Conservation (phyloP, 805 yeast genomes). For the Saccharomycopsis olivae region DNA sequence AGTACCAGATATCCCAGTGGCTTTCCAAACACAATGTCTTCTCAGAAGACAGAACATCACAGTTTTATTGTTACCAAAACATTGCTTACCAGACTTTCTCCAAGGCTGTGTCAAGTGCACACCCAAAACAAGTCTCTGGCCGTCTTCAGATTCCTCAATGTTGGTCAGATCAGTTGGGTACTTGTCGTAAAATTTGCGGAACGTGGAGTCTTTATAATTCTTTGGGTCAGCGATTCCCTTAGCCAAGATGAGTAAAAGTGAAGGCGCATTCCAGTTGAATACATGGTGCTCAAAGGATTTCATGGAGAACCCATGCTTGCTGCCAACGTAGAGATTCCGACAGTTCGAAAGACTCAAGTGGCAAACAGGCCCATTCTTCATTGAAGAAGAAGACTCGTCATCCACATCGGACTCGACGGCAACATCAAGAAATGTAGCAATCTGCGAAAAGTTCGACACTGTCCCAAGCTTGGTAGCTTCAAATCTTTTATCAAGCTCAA, state of each 20-base stretch:
- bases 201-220: constrained; percentile 3
- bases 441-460: constrained; percentile 31
- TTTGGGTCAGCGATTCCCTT: constrained; percentile 28
- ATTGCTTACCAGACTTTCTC: constrained; percentile 58
- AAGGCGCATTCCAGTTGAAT: constrained; percentile 86
- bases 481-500: neutral
- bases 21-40: neutral
- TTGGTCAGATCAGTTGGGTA: constrained; percentile 28
- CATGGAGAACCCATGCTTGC: constrained; percentile 64
- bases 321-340: constrained; percentile 12
- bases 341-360: constrained; percentile 4
- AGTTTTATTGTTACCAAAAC: constrained; percentile 55
- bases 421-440: constrained; percentile 26
- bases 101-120: constrained; percentile 64
- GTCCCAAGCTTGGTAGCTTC: constrained; percentile 27
- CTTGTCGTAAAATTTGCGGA: constrained; percentile 35
- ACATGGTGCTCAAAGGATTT: constrained; percentile 75
- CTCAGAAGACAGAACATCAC: constrained; percentile 47
- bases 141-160: constrained; percentile 14
- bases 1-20: neutral
- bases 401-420: neutral
- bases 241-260: constrained; percentile 63
- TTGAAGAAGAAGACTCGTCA: neutral
- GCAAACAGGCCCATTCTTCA: neutral
- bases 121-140: constrained; percentile 42